Base-by-base conservation (phyloP, 2,329 filamentous ascomycete genomes). In the Apiospora phragmitis region DNA sequence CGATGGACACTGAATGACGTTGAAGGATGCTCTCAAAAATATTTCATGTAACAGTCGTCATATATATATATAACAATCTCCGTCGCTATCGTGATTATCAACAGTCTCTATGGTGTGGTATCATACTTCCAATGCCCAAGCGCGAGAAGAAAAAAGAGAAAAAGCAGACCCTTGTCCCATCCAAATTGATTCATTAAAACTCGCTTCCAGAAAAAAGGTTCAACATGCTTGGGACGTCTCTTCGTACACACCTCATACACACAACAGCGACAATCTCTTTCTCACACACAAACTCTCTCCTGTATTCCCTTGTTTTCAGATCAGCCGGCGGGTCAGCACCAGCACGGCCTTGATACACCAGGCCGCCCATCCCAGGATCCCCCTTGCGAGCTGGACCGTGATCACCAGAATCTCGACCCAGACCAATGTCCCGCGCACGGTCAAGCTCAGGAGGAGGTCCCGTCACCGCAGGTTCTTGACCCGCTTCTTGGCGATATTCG, bases 401-500 rank as follows among this genome's bases (percentile, higher is more conserved):
- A 71, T 49, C 16, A 76, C 49, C 3, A 73, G 14, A 12, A 74
- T 7, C 66, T 76, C 75, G 49, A 74, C 71, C 42, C 45, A 68
- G 24, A 76, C 65, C 26, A 76, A 32, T 18, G 75, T 29, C 24
- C 65, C 70, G n/a, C 65, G 71, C 14, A 74, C 71, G 11, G 43
- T 65, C 41, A 75, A 38, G n/a, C 70, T 66, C 26, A 72, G 41
- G 38, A 51, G 62, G 24, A 73, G 51, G 62, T 73, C 68, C 69
- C 68, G 71, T 71, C 70, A 69, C 51, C 68, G 65, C 62, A 71
- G 41, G 24, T 49, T 55, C 78, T 85, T 87, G 71, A 91, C 87
- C 70, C 92, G 87, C 76, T 90, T 90, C 83, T 92, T 94, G n/a
- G 91, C 93, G 72, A 95, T 89, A 72, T 87, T 85, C 70, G 95